Evolutionary conservation across 2,329 filamentous ascomycete genomes (phyloP).

Genomic region (Colletotrichum sp.): DNA sequence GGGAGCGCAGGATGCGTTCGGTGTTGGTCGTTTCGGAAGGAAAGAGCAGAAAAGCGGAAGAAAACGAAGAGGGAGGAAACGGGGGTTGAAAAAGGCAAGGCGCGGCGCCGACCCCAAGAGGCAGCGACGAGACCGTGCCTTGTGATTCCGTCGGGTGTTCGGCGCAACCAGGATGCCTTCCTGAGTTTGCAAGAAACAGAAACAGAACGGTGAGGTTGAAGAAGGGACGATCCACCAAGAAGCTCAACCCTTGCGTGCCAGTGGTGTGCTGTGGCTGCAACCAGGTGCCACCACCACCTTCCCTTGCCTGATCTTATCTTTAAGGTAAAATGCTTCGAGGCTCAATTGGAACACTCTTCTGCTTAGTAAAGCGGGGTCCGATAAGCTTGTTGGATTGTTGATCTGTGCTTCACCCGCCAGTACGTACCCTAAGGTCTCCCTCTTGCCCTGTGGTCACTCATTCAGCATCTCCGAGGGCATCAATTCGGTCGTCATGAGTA

Average conservation of each 20-base stretch:
- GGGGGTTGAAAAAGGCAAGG: not conserved
- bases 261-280: not conserved
- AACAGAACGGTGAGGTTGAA: not conserved
- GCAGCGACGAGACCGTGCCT: conserved; percentile 13
- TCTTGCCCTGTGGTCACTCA: not conserved
- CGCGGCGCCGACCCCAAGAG: not conserved
- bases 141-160: not conserved
- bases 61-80: not conserved
- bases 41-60: not conserved
- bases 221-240: conserved; percentile 10
- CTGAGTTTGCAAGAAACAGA: not conserved
- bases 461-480: not conserved
- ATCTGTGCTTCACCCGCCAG: not conserved
- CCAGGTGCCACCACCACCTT: not conserved
- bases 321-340: not conserved
- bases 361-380: conserved; percentile 4
- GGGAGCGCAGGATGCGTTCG: not conserved
- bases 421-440: not conserved
- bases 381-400: not conserved
- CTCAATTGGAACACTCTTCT: not conserved
- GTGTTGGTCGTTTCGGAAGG: not conserved
- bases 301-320: conserved; percentile 1
- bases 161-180: not conserved
- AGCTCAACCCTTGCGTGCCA: conserved; percentile 4
- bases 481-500: not conserved